Conservation (phyloP, 1,284 basidiomycete genomes). For the Puccinia polysora region DNA sequence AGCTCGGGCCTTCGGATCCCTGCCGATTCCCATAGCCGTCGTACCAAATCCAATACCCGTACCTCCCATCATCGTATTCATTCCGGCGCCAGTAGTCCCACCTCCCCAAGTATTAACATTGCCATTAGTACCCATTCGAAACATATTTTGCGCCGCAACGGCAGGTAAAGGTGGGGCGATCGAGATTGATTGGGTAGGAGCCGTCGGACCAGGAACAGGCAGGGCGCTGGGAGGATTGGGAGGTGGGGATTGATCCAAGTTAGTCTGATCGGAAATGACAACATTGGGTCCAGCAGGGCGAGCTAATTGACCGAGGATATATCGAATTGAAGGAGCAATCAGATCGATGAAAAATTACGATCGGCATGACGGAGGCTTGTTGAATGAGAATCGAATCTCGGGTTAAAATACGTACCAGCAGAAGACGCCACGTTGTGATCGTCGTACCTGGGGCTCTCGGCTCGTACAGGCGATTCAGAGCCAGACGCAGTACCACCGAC, state of each 20-base stretch:
- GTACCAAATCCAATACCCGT: conserved; percentile 30
- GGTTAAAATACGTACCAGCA: not conserved
- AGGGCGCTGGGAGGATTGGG: conserved; percentile 11
- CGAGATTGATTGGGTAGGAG: conserved; percentile 26
- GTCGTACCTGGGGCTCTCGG: conserved; percentile 37
- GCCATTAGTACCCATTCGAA: conserved; percentile 48
- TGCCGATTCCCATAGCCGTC: conserved; percentile 65
- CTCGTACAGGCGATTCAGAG: conserved; percentile 21
- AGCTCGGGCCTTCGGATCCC: conserved; percentile 88
- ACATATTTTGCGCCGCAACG: conserved; percentile 40
- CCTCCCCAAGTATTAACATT: conserved; percentile 18
- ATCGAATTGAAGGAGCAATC: not conserved
- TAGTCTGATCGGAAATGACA: not conserved
- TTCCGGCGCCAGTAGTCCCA: conserved; percentile 57
- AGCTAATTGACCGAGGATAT: not conserved
- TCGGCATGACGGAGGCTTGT: not conserved
- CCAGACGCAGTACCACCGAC: not conserved
- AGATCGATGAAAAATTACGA: not conserved
- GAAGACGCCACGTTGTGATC: conserved; percentile 1
- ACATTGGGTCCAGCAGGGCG: conserved; percentile 8
- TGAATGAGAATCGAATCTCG: not conserved
- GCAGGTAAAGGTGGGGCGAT: conserved; percentile 34
- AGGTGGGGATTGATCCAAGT: conserved; percentile 6
- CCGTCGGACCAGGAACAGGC: not conserved
- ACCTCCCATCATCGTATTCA: conserved; percentile 56